These are phyloP conservation scores for Globisporangium splendens DNA, from an alignment of 352 stramenopile species.

Conservation along the genomic window DNA sequence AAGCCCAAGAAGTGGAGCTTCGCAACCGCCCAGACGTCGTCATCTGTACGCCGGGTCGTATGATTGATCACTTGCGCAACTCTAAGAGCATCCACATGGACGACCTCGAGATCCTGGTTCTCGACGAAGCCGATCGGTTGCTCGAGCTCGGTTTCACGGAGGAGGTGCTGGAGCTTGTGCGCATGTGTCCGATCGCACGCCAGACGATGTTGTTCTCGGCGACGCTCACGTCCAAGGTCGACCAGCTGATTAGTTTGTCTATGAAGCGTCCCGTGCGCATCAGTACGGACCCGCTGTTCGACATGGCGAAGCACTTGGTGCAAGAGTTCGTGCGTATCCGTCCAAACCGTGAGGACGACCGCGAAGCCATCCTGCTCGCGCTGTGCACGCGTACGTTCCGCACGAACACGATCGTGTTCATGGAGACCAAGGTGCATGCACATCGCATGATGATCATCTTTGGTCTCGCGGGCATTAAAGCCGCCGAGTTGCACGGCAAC, in stretches of 20 bases:
- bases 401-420: slow-evolving; percentile 98
- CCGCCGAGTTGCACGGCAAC: slow-evolving; percentile 98
- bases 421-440: slow-evolving; percentile 96
- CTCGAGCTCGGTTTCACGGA: slow-evolving; percentile 98
- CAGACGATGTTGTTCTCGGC: slow-evolving; percentile 99
- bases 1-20: slow-evolving; percentile 95
- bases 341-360: slow-evolving; percentile 87
- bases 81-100: slow-evolving; percentile 96
- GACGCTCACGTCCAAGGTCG: slow-evolving; percentile 97
- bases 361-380: slow-evolving; percentile 94
- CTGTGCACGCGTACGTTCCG: slow-evolving; percentile 95
- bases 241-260: slow-evolving; percentile 95
- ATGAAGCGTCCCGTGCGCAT: slow-evolving; percentile 97
- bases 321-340: slow-evolving; percentile 99
- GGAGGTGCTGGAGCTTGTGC: slow-evolving; percentile 95
- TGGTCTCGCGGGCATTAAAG: slow-evolving; percentile 94
- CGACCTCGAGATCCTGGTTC: slow-evolving; percentile 96
- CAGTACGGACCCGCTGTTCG: slow-evolving; percentile 90
- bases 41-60: slow-evolving; percentile 96
- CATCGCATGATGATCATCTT: slow-evolving; percentile 98
- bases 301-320: slow-evolving; percentile 95
- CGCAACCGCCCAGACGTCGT: slow-evolving; percentile 95
- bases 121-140: slow-evolving; percentile 93
- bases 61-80: slow-evolving; percentile 98
- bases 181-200: slow-evolving; percentile 91